A percentile compares a stretch with the other conserved stretches of the same genome.
Evolutionary conservation across 129 eudicot species (phyloP).

Genomic region (Artemisia tridentata): DNA sequence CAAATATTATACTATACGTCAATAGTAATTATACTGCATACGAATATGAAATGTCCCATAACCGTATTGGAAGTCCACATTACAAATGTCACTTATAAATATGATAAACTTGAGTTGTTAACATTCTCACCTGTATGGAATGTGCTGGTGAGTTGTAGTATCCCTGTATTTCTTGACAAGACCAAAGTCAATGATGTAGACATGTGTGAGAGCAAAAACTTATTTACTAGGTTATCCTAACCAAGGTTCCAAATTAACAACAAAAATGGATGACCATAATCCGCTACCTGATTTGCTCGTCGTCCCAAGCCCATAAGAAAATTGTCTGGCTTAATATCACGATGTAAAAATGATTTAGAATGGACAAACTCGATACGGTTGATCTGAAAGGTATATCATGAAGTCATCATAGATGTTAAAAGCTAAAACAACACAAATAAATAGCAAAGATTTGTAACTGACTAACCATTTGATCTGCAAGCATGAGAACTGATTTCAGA

Average conservation of each 20-base stretch:
- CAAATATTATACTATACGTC: not conserved
- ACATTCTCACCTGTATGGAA: constrained; percentile 77
- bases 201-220: constrained; percentile 41
- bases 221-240: constrained; percentile 3
- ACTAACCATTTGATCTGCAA: constrained; percentile 93
- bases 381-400: constrained; percentile 45
- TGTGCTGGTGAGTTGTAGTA: constrained; percentile 81
- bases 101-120: not conserved
- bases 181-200: constrained; percentile 86
- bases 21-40: not conserved
- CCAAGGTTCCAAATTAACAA: constrained; percentile 11
- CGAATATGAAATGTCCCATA: not conserved
- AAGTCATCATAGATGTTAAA: not conserved
- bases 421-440: not conserved
- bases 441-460: not conserved
- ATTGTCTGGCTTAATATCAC: constrained; percentile 94
- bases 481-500: constrained; percentile 91
- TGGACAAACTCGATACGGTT: constrained; percentile 89
- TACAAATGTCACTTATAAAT: not conserved
- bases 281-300: constrained; percentile 82
- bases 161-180: constrained; percentile 87
- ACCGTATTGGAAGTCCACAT: not conserved
- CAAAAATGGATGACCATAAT: not conserved
- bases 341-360: constrained; percentile 83
- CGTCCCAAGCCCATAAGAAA: constrained; percentile 92